Conservation (phyloP, 805 yeast genomes). For the Barnettozyma populi region DNA sequence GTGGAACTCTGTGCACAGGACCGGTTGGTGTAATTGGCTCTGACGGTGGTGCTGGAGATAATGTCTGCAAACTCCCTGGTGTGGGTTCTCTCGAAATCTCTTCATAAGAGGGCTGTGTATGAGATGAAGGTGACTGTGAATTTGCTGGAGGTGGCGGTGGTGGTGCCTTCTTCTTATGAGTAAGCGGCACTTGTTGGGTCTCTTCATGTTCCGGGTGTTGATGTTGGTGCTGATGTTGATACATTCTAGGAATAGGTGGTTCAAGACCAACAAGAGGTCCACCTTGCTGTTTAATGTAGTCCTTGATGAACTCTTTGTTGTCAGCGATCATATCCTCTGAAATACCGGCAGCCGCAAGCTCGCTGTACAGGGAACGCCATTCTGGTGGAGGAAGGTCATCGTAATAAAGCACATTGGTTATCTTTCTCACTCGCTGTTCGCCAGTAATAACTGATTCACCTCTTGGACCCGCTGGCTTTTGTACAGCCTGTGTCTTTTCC, state of each 20-base stretch:
- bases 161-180: constrained; percentile 35
- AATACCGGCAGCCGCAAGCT: constrained; percentile 73
- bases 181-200: constrained; percentile 18
- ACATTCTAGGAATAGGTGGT: constrained; percentile 74
- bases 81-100: not conserved
- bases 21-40: constrained; percentile 11
- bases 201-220: not conserved
- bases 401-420: constrained; percentile 60
- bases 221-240: constrained; percentile 26
- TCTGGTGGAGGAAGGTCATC: constrained; percentile 80
- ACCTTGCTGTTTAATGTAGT: constrained; percentile 67
- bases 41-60: constrained; percentile 12
- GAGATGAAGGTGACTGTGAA: constrained; percentile 1
- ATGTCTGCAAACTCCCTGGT: not conserved
- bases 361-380: constrained; percentile 71
- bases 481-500: constrained; percentile 34
- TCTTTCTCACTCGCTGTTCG: constrained; percentile 48
- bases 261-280: constrained; percentile 79
- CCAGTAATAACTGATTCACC: constrained; percentile 31
- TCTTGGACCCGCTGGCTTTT: constrained; percentile 26
- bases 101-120: not conserved
- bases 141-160: constrained; percentile 38
- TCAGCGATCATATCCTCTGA: constrained; percentile 87
- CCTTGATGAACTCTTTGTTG: constrained; percentile 75
- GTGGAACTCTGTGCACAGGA: constrained; percentile 22